These are phyloP conservation scores for Panaeolus papilionaceus DNA, from an alignment of 768 basidiomycete species.

Conservation along the genomic window DNA sequence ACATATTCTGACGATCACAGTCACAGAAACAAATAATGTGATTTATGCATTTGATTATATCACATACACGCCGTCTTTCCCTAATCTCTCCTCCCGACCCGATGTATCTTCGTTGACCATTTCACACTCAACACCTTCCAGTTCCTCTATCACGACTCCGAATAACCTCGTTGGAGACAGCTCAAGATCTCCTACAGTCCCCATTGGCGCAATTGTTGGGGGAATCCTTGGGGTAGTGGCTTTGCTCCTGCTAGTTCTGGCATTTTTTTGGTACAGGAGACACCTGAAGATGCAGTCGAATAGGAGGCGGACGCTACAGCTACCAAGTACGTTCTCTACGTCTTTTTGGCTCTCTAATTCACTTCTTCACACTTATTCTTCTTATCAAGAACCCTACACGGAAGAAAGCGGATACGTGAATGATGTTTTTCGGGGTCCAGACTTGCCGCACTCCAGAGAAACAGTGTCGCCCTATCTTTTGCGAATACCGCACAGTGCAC, in stretches of 20 bases:
- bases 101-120: not conserved
- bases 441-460: not conserved
- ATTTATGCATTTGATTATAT: slow-evolving; percentile 27
- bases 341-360: not conserved
- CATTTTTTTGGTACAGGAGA: not conserved
- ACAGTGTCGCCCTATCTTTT: not conserved
- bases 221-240: slow-evolving; percentile 14
- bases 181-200: not conserved
- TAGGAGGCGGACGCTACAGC: not conserved
- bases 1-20: slow-evolving; percentile 25
- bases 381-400: not conserved
- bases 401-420: not conserved
- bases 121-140: not conserved
- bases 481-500: not conserved
- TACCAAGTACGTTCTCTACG: not conserved
- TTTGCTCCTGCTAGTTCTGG: not conserved
- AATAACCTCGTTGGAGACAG: not conserved
- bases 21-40: slow-evolving; percentile 22
- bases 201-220: slow-evolving; percentile 9
- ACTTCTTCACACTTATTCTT: not conserved
- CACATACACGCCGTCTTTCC: slow-evolving; percentile 28
- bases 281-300: not conserved
- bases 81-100: slow-evolving; percentile 11
- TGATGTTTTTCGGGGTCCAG: not conserved
- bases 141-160: not conserved